Evolutionary conservation across 106 monocot genomes (phyloP).

Genomic region (Phalaenopsis aphrodite): DNA sequence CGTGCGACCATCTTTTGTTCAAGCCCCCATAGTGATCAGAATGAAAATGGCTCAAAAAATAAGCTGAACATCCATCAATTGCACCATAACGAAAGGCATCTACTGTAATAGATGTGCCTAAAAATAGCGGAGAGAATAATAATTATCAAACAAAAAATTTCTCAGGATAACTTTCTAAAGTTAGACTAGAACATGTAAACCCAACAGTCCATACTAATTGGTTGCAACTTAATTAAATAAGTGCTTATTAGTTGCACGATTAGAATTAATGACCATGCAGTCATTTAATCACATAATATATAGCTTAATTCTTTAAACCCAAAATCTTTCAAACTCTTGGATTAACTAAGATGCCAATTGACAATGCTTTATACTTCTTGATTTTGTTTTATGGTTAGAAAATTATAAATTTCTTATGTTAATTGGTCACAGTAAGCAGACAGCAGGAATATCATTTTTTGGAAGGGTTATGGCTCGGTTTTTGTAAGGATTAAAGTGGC

Average conservation of each 20-base stretch:
- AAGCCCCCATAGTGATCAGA: constrained; percentile 70
- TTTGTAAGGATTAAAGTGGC: no score
- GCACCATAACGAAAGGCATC: constrained; percentile 60
- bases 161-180: not conserved
- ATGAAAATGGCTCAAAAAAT: constrained; percentile 71
- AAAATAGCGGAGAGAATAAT: constrained; percentile 3
- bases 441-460: no score
- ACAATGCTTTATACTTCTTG: not conserved
- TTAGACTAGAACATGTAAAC: not conserved
- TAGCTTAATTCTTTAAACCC: not conserved
- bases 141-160: not conserved
- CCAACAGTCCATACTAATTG: not conserved
- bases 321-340: not conserved
- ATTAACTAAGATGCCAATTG: not conserved
- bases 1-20: constrained; percentile 67
- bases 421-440: no score
- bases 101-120: constrained; percentile 65
- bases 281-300: not conserved
- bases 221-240: not conserved
- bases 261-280: not conserved
- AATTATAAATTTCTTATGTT: no score
- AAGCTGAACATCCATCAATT: constrained; percentile 50
- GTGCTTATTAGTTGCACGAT: not conserved
- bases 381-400: not conserved
- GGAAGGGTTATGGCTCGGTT: no score